phyloP scores from a whole-genome alignment of 768 basidiomycete genomes.

The Russula compacta region DNA sequence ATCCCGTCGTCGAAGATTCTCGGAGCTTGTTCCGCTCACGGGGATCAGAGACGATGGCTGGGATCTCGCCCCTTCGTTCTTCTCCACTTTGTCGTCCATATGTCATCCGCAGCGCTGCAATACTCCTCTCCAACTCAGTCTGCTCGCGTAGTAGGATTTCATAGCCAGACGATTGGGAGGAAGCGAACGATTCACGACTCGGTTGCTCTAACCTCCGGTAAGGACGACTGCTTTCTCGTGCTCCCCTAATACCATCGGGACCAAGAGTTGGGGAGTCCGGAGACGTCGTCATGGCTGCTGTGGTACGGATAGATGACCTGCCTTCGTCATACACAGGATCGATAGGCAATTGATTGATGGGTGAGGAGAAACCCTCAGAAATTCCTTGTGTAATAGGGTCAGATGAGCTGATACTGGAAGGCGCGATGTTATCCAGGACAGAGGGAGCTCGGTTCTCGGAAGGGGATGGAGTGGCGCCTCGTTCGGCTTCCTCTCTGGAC shows the following conservation, averaged over 20 bases:
- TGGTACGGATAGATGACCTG: not conserved
- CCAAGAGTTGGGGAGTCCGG: constrained; percentile 10
- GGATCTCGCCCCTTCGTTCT: not conserved
- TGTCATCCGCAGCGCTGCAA: constrained; percentile 42
- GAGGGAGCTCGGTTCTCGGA: not conserved
- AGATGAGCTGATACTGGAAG: not conserved
- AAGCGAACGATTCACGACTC: constrained; percentile 2
- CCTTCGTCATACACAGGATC: not conserved
- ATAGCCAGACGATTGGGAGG: constrained; percentile 25
- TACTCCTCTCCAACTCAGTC: constrained; percentile 53
- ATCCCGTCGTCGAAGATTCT: constrained; percentile 9
- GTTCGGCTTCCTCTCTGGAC: constrained; percentile 28
- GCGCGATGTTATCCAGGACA: constrained; percentile 1
- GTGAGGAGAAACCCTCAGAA: not conserved
- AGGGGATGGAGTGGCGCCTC: constrained; percentile 19
- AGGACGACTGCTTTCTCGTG: not conserved
- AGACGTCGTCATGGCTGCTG: not conserved
- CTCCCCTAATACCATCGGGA: not conserved
- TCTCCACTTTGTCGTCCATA: constrained; percentile 23
- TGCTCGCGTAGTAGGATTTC: constrained; percentile 48
- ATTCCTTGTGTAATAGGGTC: not conserved
- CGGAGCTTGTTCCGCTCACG: not conserved
- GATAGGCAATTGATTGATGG: not conserved
- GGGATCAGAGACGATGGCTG: not conserved
- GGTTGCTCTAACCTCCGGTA: not conserved